Evolutionary conservation across 306 rosid genomes (phyloP).

Genomic region (Calophaca sinica): DNA sequence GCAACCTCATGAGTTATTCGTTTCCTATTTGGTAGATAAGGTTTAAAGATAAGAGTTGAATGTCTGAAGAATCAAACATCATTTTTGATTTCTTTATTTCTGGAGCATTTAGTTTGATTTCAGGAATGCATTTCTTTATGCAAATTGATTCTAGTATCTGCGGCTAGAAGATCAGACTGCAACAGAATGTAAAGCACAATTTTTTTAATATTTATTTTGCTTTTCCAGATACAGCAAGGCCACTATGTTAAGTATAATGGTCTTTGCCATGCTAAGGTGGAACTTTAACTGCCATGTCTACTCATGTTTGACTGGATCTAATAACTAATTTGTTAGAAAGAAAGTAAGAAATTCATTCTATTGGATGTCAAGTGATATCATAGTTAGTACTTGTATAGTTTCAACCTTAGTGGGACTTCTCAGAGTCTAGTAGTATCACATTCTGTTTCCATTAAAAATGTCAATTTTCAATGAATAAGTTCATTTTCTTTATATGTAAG

Average conservation of each 20-base stretch:
- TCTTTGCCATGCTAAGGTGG: conserved; percentile 21
- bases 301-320: conserved; percentile 38
- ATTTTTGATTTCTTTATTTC: not conserved
- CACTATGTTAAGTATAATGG: conserved; percentile 1
- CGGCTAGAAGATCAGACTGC: too few relatives aligned
- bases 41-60: not conserved
- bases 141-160: too few relatives aligned
- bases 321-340: conserved; percentile 6
- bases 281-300: conserved; percentile 19
- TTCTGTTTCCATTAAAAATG: not conserved
- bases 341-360: conserved; percentile 17
- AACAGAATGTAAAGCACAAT: too few relatives aligned
- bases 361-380: conserved; percentile 19
- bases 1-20: not conserved
- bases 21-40: not conserved
- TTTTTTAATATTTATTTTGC: not conserved
- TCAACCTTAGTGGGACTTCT: conserved; percentile 26
- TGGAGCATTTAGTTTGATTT: too few relatives aligned
- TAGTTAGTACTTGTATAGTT: conserved; percentile 9
- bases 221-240: not conserved
- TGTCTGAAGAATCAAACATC: not conserved
- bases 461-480: not conserved
- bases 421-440: conserved; percentile 2
- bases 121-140: too few relatives aligned
- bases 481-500: not conserved